A percentile compares a stretch with the other conserved stretches of the same genome.
phyloP scores from a whole-genome alignment of 306 rosid genomes.

The Casuarina glauca region DNA sequence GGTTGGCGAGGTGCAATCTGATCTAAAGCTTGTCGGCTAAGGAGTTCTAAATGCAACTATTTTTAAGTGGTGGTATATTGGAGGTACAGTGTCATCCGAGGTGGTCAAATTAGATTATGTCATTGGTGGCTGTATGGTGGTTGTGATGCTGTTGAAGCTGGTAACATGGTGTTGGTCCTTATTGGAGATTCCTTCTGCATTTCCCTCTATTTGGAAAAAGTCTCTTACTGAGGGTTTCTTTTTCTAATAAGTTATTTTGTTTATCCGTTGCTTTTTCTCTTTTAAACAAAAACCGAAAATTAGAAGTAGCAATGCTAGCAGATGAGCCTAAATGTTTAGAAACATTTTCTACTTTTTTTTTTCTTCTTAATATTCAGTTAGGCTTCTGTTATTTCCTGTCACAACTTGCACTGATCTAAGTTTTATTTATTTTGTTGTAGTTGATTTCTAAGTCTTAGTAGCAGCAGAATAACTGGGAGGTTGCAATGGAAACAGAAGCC shows the following conservation, averaged over 20 bases:
- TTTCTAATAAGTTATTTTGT: neutral
- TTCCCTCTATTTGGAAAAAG: conserved; percentile 1
- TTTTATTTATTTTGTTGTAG: conserved; percentile 9
- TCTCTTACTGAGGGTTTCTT: neutral
- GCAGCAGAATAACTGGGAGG: conserved; percentile 10
- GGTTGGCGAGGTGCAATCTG: neutral
- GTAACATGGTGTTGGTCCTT: neutral
- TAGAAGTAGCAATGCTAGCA: neutral
- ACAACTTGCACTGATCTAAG: neutral
- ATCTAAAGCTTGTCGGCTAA: neutral
- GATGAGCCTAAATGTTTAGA: neutral
- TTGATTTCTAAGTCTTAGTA: conserved; percentile 31
- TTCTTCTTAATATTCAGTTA: neutral
- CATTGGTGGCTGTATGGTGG: neutral
- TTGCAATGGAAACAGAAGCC: conserved; percentile 48
- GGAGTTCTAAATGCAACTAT: neutral
- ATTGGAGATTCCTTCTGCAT: neutral
- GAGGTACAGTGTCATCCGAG: neutral
- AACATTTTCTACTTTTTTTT: neutral
- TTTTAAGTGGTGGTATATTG: neutral
- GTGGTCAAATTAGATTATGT: neutral
- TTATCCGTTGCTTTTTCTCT: neutral
- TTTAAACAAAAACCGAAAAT: too few relatives aligned
- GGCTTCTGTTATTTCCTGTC: neutral
- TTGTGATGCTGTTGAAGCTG: neutral